Conservation (phyloP, 106 monocot species). For the Platanthera guangdongensis region DNA sequence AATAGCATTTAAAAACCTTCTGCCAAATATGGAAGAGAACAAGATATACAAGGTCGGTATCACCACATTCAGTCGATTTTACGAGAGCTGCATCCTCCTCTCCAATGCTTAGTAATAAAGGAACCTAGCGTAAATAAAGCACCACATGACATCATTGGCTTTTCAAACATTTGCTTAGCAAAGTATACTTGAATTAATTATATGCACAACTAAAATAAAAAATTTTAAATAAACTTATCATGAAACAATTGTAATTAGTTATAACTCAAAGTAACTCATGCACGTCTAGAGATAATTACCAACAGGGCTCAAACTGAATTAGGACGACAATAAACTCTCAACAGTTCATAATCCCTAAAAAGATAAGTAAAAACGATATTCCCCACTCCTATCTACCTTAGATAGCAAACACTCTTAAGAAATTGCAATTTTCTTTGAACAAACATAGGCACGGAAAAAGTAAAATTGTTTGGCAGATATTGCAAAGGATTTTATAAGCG, state of each 20-base stretch:
- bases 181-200: background rate
- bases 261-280: slow-evolving; percentile 1
- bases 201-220: background rate
- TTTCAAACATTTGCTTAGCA: background rate
- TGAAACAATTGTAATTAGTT: slow-evolving; percentile 2
- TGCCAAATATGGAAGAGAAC: slow-evolving; percentile 92
- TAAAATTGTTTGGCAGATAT: too few species aligned
- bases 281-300: background rate
- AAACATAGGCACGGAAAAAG: too few species aligned
- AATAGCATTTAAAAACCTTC: slow-evolving; percentile 42
- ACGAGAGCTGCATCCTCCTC: slow-evolving; percentile 77
- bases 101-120: slow-evolving; percentile 82
- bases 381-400: background rate
- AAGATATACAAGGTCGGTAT: slow-evolving; percentile 94
- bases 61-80: slow-evolving; percentile 94
- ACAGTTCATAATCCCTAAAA: background rate
- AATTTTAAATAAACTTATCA: background rate
- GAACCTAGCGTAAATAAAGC: slow-evolving; percentile 51
- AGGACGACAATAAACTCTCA: background rate
- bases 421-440: too few species aligned
- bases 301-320: background rate
- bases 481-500: too few species aligned
- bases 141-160: background rate
- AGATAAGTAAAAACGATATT: background rate
- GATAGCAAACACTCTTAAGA: background rate